Conservation (phyloP, 2,329 filamentous ascomycete species). For the Podosphaera leucotricha region DNA sequence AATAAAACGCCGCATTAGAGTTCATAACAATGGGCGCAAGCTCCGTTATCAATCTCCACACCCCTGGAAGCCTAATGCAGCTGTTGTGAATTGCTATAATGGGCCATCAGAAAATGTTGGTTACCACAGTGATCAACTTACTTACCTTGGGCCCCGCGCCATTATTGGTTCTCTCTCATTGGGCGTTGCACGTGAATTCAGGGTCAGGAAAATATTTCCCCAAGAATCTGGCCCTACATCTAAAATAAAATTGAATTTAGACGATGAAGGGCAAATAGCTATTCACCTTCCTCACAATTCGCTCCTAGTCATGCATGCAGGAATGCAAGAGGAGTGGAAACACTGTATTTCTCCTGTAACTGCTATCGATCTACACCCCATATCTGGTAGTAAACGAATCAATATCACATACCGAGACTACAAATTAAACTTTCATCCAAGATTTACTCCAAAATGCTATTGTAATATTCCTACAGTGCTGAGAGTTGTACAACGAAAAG, state of each 20-base stretch:
- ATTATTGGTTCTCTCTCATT: conserved; percentile 79
- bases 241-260: conserved; percentile 22
- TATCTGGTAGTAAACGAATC: conserved; percentile 59
- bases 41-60: conserved; percentile 52
- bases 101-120: conserved; percentile 65
- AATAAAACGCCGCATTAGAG: conserved; percentile 44
- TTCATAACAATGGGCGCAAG: conserved; percentile 44
- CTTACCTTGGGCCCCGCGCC: conserved; percentile 71
- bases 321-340: conserved; percentile 97
- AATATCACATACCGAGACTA: conserved; percentile 92
- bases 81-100: conserved; percentile 85
- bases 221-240: conserved; percentile 19
- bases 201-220: conserved; percentile 54
- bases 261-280: conserved; percentile 63
- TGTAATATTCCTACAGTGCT: conserved; percentile 48
- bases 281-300: conserved; percentile 92
- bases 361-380: conserved; percentile 62
- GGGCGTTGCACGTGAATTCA: conserved; percentile 81
- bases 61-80: conserved; percentile 65
- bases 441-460: conserved; percentile 50
- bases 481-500: conserved; percentile 57
- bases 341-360: conserved; percentile 56
- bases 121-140: conserved; percentile 80
- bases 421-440: conserved; percentile 51
- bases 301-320: conserved; percentile 82